Evolutionary conservation across 2,329 filamentous ascomycete genomes (phyloP).

Genomic region (Coniochaeta hoffmannii): DNA sequence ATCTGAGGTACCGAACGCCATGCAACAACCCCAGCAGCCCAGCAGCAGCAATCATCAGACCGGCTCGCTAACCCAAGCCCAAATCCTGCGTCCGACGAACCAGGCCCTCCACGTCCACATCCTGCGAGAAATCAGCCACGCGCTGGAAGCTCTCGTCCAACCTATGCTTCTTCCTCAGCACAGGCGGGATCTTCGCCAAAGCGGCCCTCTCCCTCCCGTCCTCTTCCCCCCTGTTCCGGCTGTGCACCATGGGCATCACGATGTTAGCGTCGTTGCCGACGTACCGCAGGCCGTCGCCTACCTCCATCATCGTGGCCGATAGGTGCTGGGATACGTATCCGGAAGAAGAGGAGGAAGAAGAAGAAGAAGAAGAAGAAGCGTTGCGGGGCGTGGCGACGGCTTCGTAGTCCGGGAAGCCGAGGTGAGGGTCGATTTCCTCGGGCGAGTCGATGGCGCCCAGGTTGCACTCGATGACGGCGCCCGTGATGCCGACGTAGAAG

Average conservation of each 20-base stretch:
- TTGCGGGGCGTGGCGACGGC: neutral
- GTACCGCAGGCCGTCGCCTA: constrained; percentile 16
- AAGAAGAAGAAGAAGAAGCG: too few relatives aligned
- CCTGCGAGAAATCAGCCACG: constrained; percentile 9
- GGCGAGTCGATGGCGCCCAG: constrained; percentile 14
- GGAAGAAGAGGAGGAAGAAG: too few relatives aligned
- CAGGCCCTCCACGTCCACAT: neutral
- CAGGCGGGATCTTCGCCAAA: neutral
- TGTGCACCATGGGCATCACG: constrained; percentile 11
- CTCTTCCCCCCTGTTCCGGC: constrained; percentile 7
- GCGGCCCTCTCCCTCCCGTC: neutral
- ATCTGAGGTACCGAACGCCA: too few relatives aligned
- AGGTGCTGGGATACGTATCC: constrained; percentile 12
- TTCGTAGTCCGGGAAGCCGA: constrained; percentile 7
- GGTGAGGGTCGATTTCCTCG: constrained; percentile 6
- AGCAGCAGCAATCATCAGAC: too few relatives aligned
- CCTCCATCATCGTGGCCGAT: constrained; percentile 17
- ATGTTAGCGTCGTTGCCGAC: constrained; percentile 10
- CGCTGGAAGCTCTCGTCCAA: constrained; percentile 16
- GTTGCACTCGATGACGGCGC: constrained; percentile 35
- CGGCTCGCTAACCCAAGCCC: too few relatives aligned
- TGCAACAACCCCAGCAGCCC: too few relatives aligned
- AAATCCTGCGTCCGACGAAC: too few relatives aligned
- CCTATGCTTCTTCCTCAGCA: constrained; percentile 13
- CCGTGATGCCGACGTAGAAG: constrained; percentile 43